Conservation (phyloP, 306 rosid genomes). For the Dalbergia cochinchinensis region DNA sequence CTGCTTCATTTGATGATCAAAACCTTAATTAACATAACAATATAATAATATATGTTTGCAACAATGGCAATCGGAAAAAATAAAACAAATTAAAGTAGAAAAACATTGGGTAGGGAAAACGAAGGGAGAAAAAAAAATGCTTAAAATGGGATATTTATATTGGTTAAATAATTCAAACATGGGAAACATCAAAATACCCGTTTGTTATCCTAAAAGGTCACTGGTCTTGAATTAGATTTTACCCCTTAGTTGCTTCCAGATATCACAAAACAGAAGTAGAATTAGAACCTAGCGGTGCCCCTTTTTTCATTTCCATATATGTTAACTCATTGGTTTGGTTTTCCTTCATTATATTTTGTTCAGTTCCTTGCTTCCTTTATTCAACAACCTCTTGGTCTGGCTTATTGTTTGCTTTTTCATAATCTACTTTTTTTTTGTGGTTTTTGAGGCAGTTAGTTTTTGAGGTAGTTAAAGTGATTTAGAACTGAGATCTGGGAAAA, state of each 20-base stretch:
- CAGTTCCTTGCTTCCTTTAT: neutral
- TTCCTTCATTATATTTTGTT: neutral
- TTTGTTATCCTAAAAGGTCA: conserved; percentile 21
- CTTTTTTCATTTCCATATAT: neutral
- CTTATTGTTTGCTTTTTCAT: conserved; percentile 28
- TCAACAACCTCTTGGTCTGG: conserved; percentile 8
- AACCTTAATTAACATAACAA: neutral
- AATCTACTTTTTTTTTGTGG: neutral
- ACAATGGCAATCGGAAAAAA: neutral
- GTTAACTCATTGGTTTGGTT: neutral
- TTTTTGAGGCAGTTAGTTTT: neutral
- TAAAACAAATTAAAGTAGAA: too few species aligned
- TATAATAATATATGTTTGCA: too few species aligned
- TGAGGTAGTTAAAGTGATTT: neutral
- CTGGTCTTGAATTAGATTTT: neutral
- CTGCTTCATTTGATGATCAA: neutral
- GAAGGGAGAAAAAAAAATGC: neutral
- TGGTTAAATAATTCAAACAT: conserved; percentile 34
- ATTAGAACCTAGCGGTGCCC: neutral
- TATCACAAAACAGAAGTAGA: neutral
- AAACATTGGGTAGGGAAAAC: neutral
- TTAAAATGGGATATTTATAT: neutral
- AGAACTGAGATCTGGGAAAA: neutral
- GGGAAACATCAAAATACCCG: conserved; percentile 25
- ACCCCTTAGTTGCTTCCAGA: neutral